Conservation (phyloP, 1,284 basidiomycete genomes). For the Blastosporella zonata region DNA sequence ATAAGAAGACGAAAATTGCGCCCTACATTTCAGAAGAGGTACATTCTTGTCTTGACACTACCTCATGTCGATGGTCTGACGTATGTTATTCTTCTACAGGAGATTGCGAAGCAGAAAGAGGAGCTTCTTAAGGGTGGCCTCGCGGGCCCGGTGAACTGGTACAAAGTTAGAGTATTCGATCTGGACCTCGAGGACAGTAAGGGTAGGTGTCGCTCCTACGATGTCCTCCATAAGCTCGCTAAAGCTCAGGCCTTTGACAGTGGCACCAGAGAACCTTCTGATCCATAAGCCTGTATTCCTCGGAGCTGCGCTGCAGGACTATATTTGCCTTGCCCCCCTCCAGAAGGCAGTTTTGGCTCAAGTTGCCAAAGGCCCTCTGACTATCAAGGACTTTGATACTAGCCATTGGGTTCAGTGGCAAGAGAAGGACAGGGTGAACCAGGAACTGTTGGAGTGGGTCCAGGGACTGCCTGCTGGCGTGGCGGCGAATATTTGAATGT, state of each 20-base stretch:
- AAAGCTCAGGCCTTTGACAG: not conserved
- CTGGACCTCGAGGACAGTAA: constrained; percentile 26
- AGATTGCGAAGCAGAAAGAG: constrained; percentile 10
- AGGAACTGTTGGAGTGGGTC: constrained; percentile 14
- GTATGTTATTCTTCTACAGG: constrained; percentile 3
- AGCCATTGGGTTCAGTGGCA: constrained; percentile 15
- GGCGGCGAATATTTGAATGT: not conserved
- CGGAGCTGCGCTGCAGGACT: constrained; percentile 12
- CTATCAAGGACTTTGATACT: constrained; percentile 13
- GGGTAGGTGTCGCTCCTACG: constrained; percentile 6
- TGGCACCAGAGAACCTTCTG: constrained; percentile 9
- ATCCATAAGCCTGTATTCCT: constrained; percentile 16
- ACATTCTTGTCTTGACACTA: not conserved
- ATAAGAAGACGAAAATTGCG: constrained; percentile 16
- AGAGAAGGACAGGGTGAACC: constrained; percentile 13
- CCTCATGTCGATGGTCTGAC: too few species aligned
- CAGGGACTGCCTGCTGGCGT: too few species aligned
- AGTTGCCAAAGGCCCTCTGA: constrained; percentile 11
- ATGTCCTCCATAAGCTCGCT: not conserved
- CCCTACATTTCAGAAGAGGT: constrained; percentile 15
- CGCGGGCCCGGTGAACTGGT: constrained; percentile 19
- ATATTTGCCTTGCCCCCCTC: not conserved
- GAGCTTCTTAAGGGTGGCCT: constrained; percentile 15
- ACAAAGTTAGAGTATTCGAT: constrained; percentile 10
- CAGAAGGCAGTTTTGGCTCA: not conserved